Percentiles rank a stretch among this genome's conserved stretches.
phyloP scores from a whole-genome alignment of 306 rosid genomes.

The Clitoria ternatea region DNA sequence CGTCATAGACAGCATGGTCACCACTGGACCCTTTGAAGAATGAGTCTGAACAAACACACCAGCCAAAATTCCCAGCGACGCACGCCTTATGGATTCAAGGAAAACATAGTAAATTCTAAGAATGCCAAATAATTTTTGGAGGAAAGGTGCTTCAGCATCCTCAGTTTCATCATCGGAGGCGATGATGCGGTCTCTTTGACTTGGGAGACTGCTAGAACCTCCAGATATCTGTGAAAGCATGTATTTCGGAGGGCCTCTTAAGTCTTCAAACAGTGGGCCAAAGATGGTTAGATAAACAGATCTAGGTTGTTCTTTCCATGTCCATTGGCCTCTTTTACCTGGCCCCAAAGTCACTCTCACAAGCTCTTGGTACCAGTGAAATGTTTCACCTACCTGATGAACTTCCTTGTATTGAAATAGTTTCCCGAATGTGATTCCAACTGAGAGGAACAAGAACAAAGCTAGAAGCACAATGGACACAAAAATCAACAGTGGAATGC shows the following conservation, averaged over 20 bases:
- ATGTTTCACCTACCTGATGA: constrained; percentile 63
- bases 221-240: constrained; percentile 88
- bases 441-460: constrained; percentile 72
- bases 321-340: constrained; percentile 94
- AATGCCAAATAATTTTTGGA: constrained; percentile 89
- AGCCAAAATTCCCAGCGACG: constrained; percentile 56
- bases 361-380: constrained; percentile 86
- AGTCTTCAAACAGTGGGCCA: constrained; percentile 85
- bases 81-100: constrained; percentile 62
- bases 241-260: constrained; percentile 94
- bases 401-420: constrained; percentile 96
- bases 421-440: constrained; percentile 81
- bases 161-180: constrained; percentile 90
- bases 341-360: constrained; percentile 81
- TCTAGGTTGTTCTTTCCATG: constrained; percentile 62
- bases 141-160: constrained; percentile 92
- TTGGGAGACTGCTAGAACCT: constrained; percentile 28
- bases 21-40: constrained; percentile 43
- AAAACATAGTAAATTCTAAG: constrained; percentile 78
- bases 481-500: constrained; percentile 52
- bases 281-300: constrained; percentile 48
- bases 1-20: constrained; percentile 48
- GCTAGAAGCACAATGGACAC: constrained; percentile 47
- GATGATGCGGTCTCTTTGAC: constrained; percentile 54
- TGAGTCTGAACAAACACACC: constrained; percentile 46